phyloP scores from a whole-genome alignment of 192 early-diverging fungal genomes.

The Coemansia sp. region DNA sequence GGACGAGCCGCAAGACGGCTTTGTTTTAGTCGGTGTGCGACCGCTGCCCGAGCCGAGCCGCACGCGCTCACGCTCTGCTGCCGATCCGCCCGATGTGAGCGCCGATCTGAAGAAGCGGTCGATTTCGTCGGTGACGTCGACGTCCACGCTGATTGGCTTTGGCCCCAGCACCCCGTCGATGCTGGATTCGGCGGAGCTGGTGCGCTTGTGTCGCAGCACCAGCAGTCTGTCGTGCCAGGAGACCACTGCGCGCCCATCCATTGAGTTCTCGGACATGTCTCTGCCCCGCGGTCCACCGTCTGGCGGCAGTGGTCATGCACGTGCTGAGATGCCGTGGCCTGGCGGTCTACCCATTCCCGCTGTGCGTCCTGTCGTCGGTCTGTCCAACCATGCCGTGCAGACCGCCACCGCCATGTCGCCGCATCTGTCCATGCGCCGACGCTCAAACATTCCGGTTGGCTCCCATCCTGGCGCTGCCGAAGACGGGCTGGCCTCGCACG shows the following conservation, averaged over 20 bases:
- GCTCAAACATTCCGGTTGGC: slow-evolving; percentile 39
- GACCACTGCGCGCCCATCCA: slow-evolving; percentile 36
- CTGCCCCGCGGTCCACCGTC: background rate
- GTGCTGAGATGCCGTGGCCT: slow-evolving; percentile 8
- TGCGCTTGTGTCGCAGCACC: slow-evolving; percentile 37
- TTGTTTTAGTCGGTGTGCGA: slow-evolving; percentile 38
- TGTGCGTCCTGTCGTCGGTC: slow-evolving; percentile 30
- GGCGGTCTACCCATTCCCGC: slow-evolving; percentile 13
- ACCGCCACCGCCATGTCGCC: slow-evolving; percentile 38
- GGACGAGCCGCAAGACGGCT: slow-evolving; percentile 48
- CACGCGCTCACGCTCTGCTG: slow-evolving; percentile 17
- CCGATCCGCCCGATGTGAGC: background rate
- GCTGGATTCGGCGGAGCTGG: slow-evolving; percentile 27
- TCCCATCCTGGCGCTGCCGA: slow-evolving; percentile 23
- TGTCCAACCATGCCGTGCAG: slow-evolving; percentile 30
- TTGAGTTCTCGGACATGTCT: slow-evolving; percentile 17
- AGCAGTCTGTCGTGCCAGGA: slow-evolving; percentile 49
- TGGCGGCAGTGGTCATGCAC: background rate
- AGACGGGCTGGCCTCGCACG: slow-evolving; percentile 9
- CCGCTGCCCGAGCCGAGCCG: slow-evolving; percentile 47
- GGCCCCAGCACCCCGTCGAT: slow-evolving; percentile 5
- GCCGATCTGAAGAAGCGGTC: slow-evolving; percentile 30
- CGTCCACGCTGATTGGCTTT: slow-evolving; percentile 33
- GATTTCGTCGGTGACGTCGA: slow-evolving; percentile 43
- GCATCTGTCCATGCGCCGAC: slow-evolving; percentile 31